Evolutionary conservation across 2,329 filamentous ascomycete genomes (phyloP).

Genomic region (Neodidymelliopsis sp.): DNA sequence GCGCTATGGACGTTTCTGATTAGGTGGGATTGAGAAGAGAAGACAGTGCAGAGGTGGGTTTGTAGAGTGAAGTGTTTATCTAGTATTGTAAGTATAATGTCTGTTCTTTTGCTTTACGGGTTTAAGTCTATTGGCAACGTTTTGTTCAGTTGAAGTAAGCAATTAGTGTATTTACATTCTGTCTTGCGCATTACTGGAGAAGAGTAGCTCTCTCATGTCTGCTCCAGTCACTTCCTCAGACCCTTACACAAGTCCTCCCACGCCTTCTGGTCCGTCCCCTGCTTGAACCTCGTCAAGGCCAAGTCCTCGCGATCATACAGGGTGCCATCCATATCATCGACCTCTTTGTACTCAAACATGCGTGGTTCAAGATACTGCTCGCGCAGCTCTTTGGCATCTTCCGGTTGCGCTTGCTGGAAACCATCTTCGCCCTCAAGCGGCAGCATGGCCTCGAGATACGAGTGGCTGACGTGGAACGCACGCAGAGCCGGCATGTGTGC

Average conservation of each 20-base stretch:
- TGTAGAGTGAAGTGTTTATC: too few species aligned
- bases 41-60: too few species aligned
- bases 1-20: too few species aligned
- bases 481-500: not conserved
- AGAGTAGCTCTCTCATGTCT: too few species aligned
- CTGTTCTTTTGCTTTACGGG: too few species aligned
- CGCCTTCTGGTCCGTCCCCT: not conserved
- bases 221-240: too few species aligned
- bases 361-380: not conserved
- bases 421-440: not conserved
- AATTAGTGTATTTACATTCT: too few species aligned
- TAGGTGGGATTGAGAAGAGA: too few species aligned
- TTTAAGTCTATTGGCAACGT: too few species aligned
- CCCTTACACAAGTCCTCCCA: not conserved
- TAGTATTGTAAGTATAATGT: too few species aligned
- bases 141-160: too few species aligned
- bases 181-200: too few species aligned
- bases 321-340: not conserved
- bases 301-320: not conserved
- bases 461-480: not conserved
- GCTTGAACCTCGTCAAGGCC: not conserved
- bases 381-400: not conserved
- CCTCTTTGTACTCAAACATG: not conserved
- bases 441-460: not conserved
- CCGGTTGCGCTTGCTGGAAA: not conserved